These are phyloP conservation scores for Coffea eugenioides DNA, from an alignment of 257 asterid species.

Conservation along the genomic window DNA sequence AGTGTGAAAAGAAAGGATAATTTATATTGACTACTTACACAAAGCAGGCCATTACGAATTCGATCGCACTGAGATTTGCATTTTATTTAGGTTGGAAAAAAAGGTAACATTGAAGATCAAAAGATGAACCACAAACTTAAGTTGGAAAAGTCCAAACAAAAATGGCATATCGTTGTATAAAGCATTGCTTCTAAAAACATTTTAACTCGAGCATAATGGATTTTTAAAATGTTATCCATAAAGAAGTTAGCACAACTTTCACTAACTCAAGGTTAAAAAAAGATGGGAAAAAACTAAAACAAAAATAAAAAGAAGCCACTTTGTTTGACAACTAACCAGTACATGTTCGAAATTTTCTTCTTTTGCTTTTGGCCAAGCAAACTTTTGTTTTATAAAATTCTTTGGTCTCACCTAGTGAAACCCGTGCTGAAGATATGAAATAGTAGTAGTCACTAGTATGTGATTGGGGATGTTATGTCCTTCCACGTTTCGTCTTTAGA, in stretches of 20 bases:
- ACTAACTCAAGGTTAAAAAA: neutral
- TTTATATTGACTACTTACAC: neutral
- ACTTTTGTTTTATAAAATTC: neutral
- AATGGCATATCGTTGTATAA: neutral
- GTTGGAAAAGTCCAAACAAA: slow-evolving; percentile 11
- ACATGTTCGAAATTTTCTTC: neutral
- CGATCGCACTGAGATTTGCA: slow-evolving; percentile 10
- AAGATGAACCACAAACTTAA: slow-evolving; percentile 4
- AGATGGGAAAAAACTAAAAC: too few relatives aligned
- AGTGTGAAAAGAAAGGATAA: neutral
- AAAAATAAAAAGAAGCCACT: slow-evolving; percentile 1
- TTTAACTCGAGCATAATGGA: neutral
- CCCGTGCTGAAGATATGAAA: neutral
- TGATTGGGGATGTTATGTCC: neutral
- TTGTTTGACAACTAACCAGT: neutral
- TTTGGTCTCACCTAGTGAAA: neutral
- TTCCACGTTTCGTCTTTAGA: neutral
- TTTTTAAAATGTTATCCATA: slow-evolving; percentile 1
- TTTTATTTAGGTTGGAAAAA: slow-evolving; percentile 6
- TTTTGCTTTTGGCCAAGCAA: neutral
- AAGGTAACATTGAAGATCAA: neutral
- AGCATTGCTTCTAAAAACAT: neutral
- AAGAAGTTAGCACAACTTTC: slow-evolving; percentile 1
- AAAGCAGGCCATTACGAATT: neutral
- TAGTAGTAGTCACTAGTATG: too few relatives aligned